Evolutionary conservation across 2,329 filamentous ascomycete genomes (phyloP).

Genomic region (Alternaria sp.): DNA sequence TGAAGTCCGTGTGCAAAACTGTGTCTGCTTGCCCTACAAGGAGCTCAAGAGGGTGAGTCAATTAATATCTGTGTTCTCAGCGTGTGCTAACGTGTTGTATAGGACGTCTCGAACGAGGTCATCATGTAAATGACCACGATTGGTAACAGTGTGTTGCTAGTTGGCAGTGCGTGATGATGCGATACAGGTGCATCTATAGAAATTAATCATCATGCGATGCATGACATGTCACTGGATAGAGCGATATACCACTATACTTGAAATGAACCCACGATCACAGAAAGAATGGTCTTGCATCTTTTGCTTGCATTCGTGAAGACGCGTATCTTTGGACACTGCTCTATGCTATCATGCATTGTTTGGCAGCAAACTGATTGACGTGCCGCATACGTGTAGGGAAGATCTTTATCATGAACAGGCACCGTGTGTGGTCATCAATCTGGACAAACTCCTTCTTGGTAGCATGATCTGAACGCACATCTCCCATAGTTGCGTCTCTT

Average conservation of each 20-base stretch:
- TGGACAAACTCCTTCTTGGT: background rate
- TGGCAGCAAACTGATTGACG: background rate
- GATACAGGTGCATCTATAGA: slow-evolving; percentile 1
- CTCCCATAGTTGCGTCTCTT: background rate
- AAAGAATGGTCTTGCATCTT: background rate
- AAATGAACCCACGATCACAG: background rate
- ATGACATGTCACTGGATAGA: slow-evolving; percentile 7
- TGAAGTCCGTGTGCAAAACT: slow-evolving; percentile 96
- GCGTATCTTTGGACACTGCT: background rate
- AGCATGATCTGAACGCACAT: background rate
- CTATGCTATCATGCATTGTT: background rate
- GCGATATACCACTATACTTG: slow-evolving; percentile 6
- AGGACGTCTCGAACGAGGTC: slow-evolving; percentile 84
- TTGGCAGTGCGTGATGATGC: background rate
- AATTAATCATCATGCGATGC: slow-evolving; percentile 15
- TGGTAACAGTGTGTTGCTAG: background rate
- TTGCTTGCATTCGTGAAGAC: background rate
- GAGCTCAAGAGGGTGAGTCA: slow-evolving; percentile 90
- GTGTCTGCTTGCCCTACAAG: slow-evolving; percentile 96
- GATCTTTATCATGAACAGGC: background rate
- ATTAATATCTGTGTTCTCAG: background rate
- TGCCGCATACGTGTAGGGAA: background rate
- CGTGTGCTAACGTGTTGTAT: slow-evolving; percentile 8
- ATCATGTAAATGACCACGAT: slow-evolving; percentile 73
- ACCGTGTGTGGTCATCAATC: background rate